Evolutionary conservation across 805 yeast species (phyloP), one percentile per base, ranked within the genome.

Genomic region (Kazachstania psychrophila): DNA sequence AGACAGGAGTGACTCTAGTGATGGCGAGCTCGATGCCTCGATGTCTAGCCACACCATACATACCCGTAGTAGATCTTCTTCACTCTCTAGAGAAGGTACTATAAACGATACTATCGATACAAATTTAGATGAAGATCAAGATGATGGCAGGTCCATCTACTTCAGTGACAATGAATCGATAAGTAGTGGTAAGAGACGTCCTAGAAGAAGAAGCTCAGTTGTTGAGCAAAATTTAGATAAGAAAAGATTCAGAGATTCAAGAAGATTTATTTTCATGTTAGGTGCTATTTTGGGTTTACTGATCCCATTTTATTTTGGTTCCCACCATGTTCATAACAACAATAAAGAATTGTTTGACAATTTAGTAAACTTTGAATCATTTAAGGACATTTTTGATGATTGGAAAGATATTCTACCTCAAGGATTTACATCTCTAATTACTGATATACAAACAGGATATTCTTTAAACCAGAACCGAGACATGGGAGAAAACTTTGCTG

Each of bases 401-500:
- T 79, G 89, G 86, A 74, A 72, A 39, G 84, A 75, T 17, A 65
- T 69, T 16, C 61, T 88, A n/a, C 96, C 96, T 2, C 61, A 66
- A 1, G 67, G 79, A 1, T 51, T 88, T 12, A 71, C 74, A 36
- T 64, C 72, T 6, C 72, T 84, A 28, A 61, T 88, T 23, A 64
- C 68, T 15, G 80, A 77, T 37, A 61, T 75, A n/a, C 65, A 60
- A 29, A 39, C 40, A 15, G 47, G 47, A 2, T 43, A 45, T 28
- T 11, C 45, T 4, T 33, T 51, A 1, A 35, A 30, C 7, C 39
- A 48, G 4, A 31, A 42, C 10, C 53, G 52, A 25, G 79, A 79
- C 26, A 68, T 81, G 5, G 73, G 86, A 5, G 94, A 86, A 42
- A 77, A 88, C 33, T 92, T 92, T 63, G 85, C 92, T 0, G 94